These are phyloP conservation scores for Cyberlindnera mrakii DNA, from an alignment of 805 yeast genomes.

Conservation along the genomic window DNA sequence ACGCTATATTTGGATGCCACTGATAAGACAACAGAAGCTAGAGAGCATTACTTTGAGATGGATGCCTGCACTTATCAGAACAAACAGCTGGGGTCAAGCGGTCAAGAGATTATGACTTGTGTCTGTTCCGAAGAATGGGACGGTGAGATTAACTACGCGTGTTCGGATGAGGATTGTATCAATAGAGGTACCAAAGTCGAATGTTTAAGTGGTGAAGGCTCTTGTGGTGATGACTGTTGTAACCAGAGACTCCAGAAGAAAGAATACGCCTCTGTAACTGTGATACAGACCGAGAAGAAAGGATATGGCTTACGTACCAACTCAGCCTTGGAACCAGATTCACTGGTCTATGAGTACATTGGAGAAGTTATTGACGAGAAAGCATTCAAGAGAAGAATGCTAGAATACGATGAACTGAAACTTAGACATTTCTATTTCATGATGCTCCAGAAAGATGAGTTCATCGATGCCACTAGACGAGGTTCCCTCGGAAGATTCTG, in stretches of 20 bases:
- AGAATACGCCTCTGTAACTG: constrained; percentile 69
- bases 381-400: constrained; percentile 68
- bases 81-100: constrained; percentile 60
- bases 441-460: constrained; percentile 91
- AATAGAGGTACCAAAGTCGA: constrained; percentile 89
- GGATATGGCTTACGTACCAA: constrained; percentile 88
- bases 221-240: constrained; percentile 74
- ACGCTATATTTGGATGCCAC: constrained; percentile 31
- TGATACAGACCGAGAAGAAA: constrained; percentile 76
- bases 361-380: constrained; percentile 89
- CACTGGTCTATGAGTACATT: constrained; percentile 85
- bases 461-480: constrained; percentile 87
- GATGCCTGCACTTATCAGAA: constrained; percentile 56
- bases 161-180: constrained; percentile 87
- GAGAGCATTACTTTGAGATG: constrained; percentile 47
- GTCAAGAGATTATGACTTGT: constrained; percentile 80
- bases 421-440: constrained; percentile 86
- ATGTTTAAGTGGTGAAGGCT: constrained; percentile 63
- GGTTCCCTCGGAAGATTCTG: constrained; percentile 90
- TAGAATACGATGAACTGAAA: constrained; percentile 61
- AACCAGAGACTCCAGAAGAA: constrained; percentile 84
- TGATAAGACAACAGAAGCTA: constrained; percentile 68
- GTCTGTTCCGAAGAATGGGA: constrained; percentile 62
- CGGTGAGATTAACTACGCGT: constrained; percentile 50
- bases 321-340: constrained; percentile 45